These are phyloP conservation scores for Hemisphaericaspora nanyangensis DNA, from an alignment of 805 yeast genomes.

Conservation along the genomic window DNA sequence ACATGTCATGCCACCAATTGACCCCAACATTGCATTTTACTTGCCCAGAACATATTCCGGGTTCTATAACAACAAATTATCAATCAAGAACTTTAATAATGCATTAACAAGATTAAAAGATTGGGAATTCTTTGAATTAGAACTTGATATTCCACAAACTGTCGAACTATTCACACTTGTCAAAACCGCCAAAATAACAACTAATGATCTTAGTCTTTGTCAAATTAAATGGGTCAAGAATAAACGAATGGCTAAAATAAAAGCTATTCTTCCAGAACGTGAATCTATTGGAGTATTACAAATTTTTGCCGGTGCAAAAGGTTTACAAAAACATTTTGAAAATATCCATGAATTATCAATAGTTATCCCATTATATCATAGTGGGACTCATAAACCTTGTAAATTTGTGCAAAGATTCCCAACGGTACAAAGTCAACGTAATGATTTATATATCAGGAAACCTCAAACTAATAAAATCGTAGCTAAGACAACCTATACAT, in stretches of 20 bases:
- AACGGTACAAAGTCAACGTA: slow-evolving; percentile 60
- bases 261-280: slow-evolving; percentile 75
- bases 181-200: slow-evolving; percentile 48
- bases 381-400: slow-evolving; percentile 57
- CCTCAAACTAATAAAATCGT: slow-evolving; percentile 74
- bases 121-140: slow-evolving; percentile 76
- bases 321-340: slow-evolving; percentile 52
- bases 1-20: slow-evolving; percentile 81
- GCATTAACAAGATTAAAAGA: slow-evolving; percentile 71
- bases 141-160: slow-evolving; percentile 64
- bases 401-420: slow-evolving; percentile 73
- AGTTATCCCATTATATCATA: slow-evolving; percentile 72
- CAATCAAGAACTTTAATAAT: slow-evolving; percentile 64
- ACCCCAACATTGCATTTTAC: slow-evolving; percentile 69
- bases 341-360: slow-evolving; percentile 66
- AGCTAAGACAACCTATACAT: slow-evolving; percentile 57
- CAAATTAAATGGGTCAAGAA: slow-evolving; percentile 70
- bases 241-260: slow-evolving; percentile 67
- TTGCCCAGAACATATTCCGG: slow-evolving; percentile 87
- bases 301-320: slow-evolving; percentile 67
- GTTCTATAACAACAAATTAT: slow-evolving; percentile 57
- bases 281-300: slow-evolving; percentile 67
- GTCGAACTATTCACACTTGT: slow-evolving; percentile 63
- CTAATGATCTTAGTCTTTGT: slow-evolving; percentile 58
- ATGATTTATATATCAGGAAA: slow-evolving; percentile 77